These are phyloP conservation scores for Leishmania tarentolae DNA, from an alignment of 208 protist species.

Conservation along the genomic window DNA sequence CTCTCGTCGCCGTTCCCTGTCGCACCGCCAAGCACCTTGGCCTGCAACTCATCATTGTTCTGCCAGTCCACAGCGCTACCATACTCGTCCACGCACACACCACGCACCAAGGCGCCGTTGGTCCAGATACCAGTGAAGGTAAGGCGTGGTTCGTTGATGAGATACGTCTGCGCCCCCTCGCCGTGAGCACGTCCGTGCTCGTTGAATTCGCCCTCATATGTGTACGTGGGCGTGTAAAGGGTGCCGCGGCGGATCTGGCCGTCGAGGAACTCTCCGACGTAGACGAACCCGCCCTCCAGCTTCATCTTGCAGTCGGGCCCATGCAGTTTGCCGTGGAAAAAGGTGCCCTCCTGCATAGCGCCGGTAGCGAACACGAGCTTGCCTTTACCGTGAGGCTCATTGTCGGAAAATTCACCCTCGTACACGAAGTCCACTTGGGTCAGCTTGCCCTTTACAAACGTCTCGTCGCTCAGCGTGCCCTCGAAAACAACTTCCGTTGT, in stretches of 20 bases:
- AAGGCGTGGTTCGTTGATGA: conserved; percentile 82
- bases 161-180: conserved; percentile 87
- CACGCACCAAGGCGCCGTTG: conserved; percentile 81
- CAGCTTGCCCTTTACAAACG: conserved; percentile 80
- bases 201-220: conserved; percentile 92
- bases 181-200: conserved; percentile 85
- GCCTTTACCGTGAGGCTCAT: conserved; percentile 86
- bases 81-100: conserved; percentile 85
- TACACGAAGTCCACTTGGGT: conserved; percentile 86
- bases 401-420: conserved; percentile 81
- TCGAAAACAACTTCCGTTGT: conserved; percentile 83
- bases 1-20: conserved; percentile 44
- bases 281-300: conserved; percentile 90
- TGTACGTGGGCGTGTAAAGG: conserved; percentile 90
- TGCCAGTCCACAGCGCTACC: conserved; percentile 88
- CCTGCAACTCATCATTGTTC: conserved; percentile 82
- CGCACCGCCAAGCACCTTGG: conserved; percentile 52
- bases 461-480: conserved; percentile 78
- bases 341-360: conserved; percentile 85
- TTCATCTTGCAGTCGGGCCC: conserved; percentile 87
- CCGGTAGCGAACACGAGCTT: conserved; percentile 77
- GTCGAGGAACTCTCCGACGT: conserved; percentile 88
- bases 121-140: conserved; percentile 89
- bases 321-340: conserved; percentile 88
- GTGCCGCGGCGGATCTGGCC: conserved; percentile 78